These are phyloP conservation scores for Entomortierella beljakovae DNA, from an alignment of 192 early-diverging fungal species.

Conservation along the genomic window DNA sequence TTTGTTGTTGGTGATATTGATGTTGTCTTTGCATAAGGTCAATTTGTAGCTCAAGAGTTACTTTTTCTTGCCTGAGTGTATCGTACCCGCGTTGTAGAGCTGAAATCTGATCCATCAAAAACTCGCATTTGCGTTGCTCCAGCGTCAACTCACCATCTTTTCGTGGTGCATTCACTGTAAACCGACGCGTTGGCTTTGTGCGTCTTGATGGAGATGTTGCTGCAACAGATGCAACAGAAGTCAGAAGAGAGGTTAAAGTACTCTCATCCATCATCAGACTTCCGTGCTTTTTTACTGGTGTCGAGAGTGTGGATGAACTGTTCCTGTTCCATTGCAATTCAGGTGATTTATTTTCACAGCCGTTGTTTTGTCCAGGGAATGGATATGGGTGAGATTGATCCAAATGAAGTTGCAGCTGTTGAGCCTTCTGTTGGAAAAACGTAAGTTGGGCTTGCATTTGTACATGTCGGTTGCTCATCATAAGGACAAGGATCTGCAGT, in stretches of 20 bases:
- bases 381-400: background rate
- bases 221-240: slow-evolving; percentile 35
- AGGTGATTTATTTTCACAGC: background rate
- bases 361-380: background rate
- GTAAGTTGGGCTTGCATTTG: slow-evolving; percentile 43
- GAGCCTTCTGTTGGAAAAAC: slow-evolving; percentile 41
- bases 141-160: slow-evolving; percentile 32
- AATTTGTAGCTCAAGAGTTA: slow-evolving; percentile 42
- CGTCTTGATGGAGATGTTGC: slow-evolving; percentile 15
- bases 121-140: slow-evolving; percentile 51
- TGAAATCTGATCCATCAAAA: slow-evolving; percentile 48
- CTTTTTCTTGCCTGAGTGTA: slow-evolving; percentile 41
- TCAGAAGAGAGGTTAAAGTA: slow-evolving; percentile 20
- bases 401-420: slow-evolving; percentile 20
- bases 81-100: slow-evolving; percentile 48
- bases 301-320: background rate
- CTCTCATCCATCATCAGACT: slow-evolving; percentile 26
- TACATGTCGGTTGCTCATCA: slow-evolving; percentile 39
- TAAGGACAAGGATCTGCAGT: slow-evolving; percentile 38
- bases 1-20: slow-evolving; percentile 52
- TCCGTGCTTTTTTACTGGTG: slow-evolving; percentile 12
- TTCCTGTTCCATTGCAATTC: background rate
- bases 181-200: slow-evolving; percentile 32
- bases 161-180: slow-evolving; percentile 36
- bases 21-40: slow-evolving; percentile 52